Evolutionary conservation across 1,284 basidiomycete species (phyloP), one percentile per base, ranked within the genome.

Genomic region (Microbotryum silenes-acaulis): DNA sequence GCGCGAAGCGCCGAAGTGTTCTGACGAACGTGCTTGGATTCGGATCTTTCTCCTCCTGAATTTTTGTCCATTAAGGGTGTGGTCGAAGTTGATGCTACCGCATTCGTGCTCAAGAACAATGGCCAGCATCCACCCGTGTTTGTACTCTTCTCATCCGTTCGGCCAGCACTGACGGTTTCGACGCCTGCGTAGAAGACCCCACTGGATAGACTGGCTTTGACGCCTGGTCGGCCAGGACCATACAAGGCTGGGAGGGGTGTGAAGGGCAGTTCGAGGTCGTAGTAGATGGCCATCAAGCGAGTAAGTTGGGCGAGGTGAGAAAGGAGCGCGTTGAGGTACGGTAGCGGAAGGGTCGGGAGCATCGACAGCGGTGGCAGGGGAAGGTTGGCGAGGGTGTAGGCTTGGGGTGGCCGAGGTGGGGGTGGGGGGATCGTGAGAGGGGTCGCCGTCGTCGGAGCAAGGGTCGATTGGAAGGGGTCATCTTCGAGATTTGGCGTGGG

Each of bases 261-360:
- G 55, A 56, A 65, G 4, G 66, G 66, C 14, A 68, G 56, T 25
- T 54, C 50, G 7, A 53, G 48, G 27, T 60, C 55, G 44, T 29
- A 37, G 56, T 68, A 68, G 14, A 65, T 44, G 8, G 66, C 66
- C 25, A 68, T 25, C 31, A 68, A 51, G n/a, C 61, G 54, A 1
- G 42, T 49, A 23, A 68, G 53, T 45, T 65, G 61, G 1, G 33
- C 4, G 27, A 65, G 56, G 49, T 65, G 54, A 1, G 54, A 51
- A 7, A 68, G 56, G 12, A 62, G 25, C 2, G 66, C 57, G 23
- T 62, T 59, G 59, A 65, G 51, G 8, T 37, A 27, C 2, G 50
- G 12, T 0, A 42, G 1, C 1, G 57, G 27, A 16, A 63, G 47
- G 2, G 58, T 55, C 20, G 50, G 42, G n/a, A 65, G 55, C 20